Percentiles rank a stretch among this genome's conserved stretches.
These are phyloP conservation scores for Penicillium lividum DNA, from an alignment of 495 filamentous ascomycete genomes.

Conservation along the genomic window DNA sequence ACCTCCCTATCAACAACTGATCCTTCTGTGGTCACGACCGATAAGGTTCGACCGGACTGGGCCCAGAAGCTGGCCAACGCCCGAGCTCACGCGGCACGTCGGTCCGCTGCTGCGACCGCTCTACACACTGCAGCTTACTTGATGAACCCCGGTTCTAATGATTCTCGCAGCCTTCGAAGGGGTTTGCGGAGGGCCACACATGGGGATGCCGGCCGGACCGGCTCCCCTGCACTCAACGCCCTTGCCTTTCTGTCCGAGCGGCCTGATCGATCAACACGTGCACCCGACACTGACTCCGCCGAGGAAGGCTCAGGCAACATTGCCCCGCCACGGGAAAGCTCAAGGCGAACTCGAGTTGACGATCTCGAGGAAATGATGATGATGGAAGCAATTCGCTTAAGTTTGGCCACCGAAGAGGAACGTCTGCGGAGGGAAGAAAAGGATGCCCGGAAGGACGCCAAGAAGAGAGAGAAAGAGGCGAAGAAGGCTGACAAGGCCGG, in stretches of 20 bases:
- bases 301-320: slow-evolving; percentile 48
- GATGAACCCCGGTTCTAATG: slow-evolving; percentile 64
- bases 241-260: slow-evolving; percentile 54
- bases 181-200: slow-evolving; percentile 46
- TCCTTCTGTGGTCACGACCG: slow-evolving; percentile 84
- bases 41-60: slow-evolving; percentile 92
- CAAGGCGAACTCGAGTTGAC: slow-evolving; percentile 68
- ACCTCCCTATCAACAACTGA: slow-evolving; percentile 81
- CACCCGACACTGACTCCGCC: slow-evolving; percentile 37
- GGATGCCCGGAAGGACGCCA: slow-evolving; percentile 74
- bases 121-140: slow-evolving; percentile 94
- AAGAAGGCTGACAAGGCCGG: slow-evolving; percentile 73
- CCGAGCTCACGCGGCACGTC: slow-evolving; percentile 75
- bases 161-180: slow-evolving; percentile 48
- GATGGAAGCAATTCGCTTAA: slow-evolving; percentile 90
- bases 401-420: slow-evolving; percentile 87
- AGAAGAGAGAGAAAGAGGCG: slow-evolving; percentile 79
- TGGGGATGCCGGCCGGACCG: slow-evolving; percentile 35
- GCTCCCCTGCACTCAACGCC: slow-evolving; percentile 51
- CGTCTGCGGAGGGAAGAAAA: slow-evolving; percentile 79
- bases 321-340: slow-evolving; percentile 54
- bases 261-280: slow-evolving; percentile 30
- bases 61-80: slow-evolving; percentile 84
- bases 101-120: slow-evolving; percentile 91
- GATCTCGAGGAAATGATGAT: slow-evolving; percentile 98